Evolutionary conservation across 345 rosid species (phyloP).

Genomic region (Linum lewisii): DNA sequence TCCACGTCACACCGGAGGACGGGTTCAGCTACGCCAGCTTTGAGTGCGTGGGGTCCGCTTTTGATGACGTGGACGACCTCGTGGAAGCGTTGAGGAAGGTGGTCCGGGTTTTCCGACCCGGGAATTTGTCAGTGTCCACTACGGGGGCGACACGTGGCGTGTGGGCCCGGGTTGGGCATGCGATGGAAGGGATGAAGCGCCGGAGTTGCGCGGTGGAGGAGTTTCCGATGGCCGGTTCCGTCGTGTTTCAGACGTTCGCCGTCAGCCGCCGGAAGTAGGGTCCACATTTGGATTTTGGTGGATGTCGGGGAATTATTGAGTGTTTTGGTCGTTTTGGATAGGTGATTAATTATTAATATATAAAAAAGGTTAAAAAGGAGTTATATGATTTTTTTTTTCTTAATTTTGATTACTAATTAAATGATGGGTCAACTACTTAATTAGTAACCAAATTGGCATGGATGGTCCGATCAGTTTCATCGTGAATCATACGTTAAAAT

Average conservation of each 20-base stretch:
- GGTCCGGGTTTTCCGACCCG: conserved; percentile 71
- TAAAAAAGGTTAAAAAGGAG: conserved; percentile 7
- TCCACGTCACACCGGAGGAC: conserved; percentile 95
- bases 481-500: too few relatives aligned
- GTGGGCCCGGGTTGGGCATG: conserved; percentile 50
- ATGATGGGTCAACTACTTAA: too few relatives aligned
- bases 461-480: too few relatives aligned
- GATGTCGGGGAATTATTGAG: too few relatives aligned
- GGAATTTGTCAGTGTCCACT: conserved; percentile 51
- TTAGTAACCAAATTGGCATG: too few relatives aligned
- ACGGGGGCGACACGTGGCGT: conserved; percentile 46
- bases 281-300: too few relatives aligned
- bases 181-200: conserved; percentile 61
- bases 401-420: too few relatives aligned
- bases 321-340: neutral
- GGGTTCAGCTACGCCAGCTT: conserved; percentile 94
- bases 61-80: conserved; percentile 36
- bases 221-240: conserved; percentile 60
- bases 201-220: conserved; percentile 60
- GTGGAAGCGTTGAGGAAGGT: conserved; percentile 46
- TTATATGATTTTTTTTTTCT: conserved; percentile 12
- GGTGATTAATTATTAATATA: conserved; percentile 3
- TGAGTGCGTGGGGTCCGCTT: conserved; percentile 63
- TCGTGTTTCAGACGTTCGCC: conserved; percentile 74
- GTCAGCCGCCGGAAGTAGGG: conserved; percentile 28